Base-by-base conservation (phyloP, 768 basidiomycete species). In the Phlebiopsis flavidoalba region DNA sequence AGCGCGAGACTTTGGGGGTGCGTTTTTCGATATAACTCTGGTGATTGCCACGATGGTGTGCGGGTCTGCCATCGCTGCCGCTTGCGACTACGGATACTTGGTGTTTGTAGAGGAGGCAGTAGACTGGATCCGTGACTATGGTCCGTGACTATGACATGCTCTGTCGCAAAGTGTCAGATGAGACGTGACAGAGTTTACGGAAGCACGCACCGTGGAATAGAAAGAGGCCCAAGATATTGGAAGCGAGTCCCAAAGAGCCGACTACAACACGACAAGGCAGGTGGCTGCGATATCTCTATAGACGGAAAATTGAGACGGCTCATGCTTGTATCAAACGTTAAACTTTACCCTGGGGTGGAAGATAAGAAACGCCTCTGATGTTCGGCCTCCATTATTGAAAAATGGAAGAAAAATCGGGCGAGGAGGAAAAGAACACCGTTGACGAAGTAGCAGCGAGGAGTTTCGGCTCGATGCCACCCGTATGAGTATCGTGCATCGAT, bases 391-490 rank as follows among this genome's bases (percentile, higher is more conserved):
- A 98, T n/a, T n/a, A n/a, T n/a, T n/a, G 76, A 50, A 83, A 87
- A 65, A 99, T 98, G 5, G 95, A n/a, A 94, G 75, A 98, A 95
- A 75, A 97, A 99, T 0, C 98, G 83, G 0, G 97, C 97, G 47
- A 98, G 82, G 6, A 99, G 83, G 78, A 98, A 98, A 58, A n/a
- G n/a, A n/a, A 98, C 94, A 55, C 97, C 97, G 68, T 99, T 99
- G 65, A 98, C 76, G n/a, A 49, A 98, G 80, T n/a, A 0, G 97
- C 97, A 21, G 95, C 95, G 7, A 98, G 82, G 63, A 97, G n/a
- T 95, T 71, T 97, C 95, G 17, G 97, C 97, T 63, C 97, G 82
- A 74, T 98, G 95, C 96, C 95, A 98, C n/a, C 95, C 96, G 71
- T 98, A 98, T 5, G 96, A 94, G 74, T 97, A 97, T 53, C 86